Base-by-base conservation (phyloP, 2,329 filamentous ascomycete genomes). In the Teratosphaeriaceae sp. region DNA sequence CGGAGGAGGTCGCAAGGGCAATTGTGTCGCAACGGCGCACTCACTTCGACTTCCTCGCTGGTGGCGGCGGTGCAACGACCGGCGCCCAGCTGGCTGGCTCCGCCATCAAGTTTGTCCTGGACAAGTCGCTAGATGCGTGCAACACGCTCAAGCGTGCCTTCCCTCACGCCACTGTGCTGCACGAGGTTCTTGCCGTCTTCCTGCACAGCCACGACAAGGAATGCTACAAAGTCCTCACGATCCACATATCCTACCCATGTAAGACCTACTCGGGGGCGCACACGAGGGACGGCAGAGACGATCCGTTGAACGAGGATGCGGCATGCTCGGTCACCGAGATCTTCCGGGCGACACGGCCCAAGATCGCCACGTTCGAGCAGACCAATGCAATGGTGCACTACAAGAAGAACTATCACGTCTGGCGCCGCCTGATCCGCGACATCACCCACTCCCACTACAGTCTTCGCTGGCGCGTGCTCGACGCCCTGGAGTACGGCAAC, bases 201-300 rank as follows among this genome's bases (percentile, higher is more conserved):
- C 12, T 34, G 3, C 15, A 18, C 31, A 6, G 5, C n/a, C 5
- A 15, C 6, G 15, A 34, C 18, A 18, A 12, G 6, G 15, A 18
- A 7, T 34, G 15, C 6, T 34, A 34, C 31, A 3, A 34, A 22
- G 75, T 82, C 0, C 85, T 92, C 51, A 67, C 89, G 1, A 65
- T 86, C 0, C 87, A 94, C 50, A 63, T 88, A 0, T 88, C 83
- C 0, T 85, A 85, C 0, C 86, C 87, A 0, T 94, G 88, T 43
- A 85, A 90, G 52, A 78, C 75, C 2, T 89, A 82, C 59, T 89
- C 85, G 0, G 78, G 79, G 0, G 83, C 82, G 0, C 82, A 94
- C 46, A 90, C 85, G 15, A 18, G 15, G 12, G 11, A n/a, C 0
- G 74, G 76, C 0, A 67, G 67, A 5, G 71, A 80, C 18, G 82